Base-by-base conservation (phyloP, 352 stramenopile genomes). In the Phytopythium mirpurense region DNA sequence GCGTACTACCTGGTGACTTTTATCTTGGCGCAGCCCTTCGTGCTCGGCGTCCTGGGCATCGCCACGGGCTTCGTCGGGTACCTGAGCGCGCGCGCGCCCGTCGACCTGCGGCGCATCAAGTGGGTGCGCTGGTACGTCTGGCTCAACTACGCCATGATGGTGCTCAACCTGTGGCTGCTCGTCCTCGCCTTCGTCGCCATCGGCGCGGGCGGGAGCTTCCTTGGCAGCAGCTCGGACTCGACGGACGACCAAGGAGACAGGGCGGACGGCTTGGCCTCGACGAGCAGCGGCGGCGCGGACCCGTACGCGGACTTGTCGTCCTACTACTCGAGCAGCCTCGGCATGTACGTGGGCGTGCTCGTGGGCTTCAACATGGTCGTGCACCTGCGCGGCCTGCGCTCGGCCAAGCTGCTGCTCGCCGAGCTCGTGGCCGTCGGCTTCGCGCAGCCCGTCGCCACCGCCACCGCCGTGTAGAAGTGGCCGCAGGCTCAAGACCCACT, bases 11-110 rank as follows among this genome's bases (percentile, higher is more conserved):
- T 74, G 15, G 65, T 49, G 23, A 88, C 80, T 36, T 81, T 88
- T 44, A 62, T 90, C 62, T 89, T 90, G 56, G 38, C 88, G 42
- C 80, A 90, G 59, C 80, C 80, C 27, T 86, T 89, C 50, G 56
- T 88, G 36, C 47, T 89, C n/a, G 75, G 75, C 23, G 65, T 67
- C 27, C 19, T 82, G 27, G 80, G 80, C 51, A 52, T 89, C 29
- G 31, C 83, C 44, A 88, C 80, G 43, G 75, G 63, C 29, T 83
- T 90, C 47, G 60, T 88, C 15, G 80, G 80, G 15, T 86, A 79
- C 65, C 74, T 79, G 46, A 74, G 78, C 32, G 66, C 75, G 18
- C 73, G 80, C 0, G 44, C 73, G 21, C 80, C 80, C n/a, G 71
- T 90, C 42, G 78, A 83, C 49, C 34, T 66, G 23, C 60, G 67